These are phyloP conservation scores for Purpureocillium takamizusanense DNA, from an alignment of 2,329 filamentous ascomycete species.

Conservation along the genomic window DNA sequence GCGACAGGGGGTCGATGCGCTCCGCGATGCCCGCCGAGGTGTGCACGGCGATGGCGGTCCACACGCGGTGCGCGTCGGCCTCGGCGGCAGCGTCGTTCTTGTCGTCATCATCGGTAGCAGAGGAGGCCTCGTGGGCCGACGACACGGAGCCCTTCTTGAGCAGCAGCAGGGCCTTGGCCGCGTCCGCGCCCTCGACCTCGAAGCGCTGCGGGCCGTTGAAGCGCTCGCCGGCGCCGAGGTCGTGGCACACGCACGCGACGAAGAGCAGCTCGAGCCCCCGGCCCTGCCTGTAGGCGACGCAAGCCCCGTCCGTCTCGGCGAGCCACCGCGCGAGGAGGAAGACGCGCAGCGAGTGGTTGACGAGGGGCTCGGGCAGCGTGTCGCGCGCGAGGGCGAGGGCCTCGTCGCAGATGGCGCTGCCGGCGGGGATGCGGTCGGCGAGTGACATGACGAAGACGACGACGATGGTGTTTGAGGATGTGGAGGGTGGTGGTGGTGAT, in stretches of 20 bases:
- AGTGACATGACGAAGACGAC: no score
- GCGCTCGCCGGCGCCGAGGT: conserved; percentile 20
- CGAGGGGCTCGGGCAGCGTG: conserved; percentile 14
- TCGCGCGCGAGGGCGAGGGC: conserved; percentile 10
- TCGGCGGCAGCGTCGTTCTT: conserved; percentile 3
- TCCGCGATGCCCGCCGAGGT: conserved; percentile 25
- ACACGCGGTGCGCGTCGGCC: conserved; percentile 17
- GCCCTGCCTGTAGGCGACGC: conserved; percentile 4
- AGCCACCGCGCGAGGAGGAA: conserved; percentile 16
- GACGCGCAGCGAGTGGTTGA: conserved; percentile 20
- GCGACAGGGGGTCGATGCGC: conserved; percentile 21
- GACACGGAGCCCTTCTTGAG: no score
- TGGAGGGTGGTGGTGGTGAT: no score
- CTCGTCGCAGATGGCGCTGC: conserved; percentile 7
- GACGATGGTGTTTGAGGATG: no score
- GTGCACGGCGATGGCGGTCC: conserved; percentile 25
- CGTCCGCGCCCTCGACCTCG: conserved; percentile 23
- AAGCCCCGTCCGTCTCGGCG: conserved; percentile 11
- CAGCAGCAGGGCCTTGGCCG: conserved; percentile 11
- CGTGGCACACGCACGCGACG: conserved; percentile 24
- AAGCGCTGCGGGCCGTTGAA: conserved; percentile 23
- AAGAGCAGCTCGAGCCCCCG: conserved; percentile 17
- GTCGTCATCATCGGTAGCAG: no score
- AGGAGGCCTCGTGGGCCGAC: no score
- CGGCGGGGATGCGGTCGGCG: conserved; percentile 6